Evolutionary conservation across 257 asterid species (phyloP), one percentile per base, ranked within the genome.

Genomic region (Forsythia suspensa): DNA sequence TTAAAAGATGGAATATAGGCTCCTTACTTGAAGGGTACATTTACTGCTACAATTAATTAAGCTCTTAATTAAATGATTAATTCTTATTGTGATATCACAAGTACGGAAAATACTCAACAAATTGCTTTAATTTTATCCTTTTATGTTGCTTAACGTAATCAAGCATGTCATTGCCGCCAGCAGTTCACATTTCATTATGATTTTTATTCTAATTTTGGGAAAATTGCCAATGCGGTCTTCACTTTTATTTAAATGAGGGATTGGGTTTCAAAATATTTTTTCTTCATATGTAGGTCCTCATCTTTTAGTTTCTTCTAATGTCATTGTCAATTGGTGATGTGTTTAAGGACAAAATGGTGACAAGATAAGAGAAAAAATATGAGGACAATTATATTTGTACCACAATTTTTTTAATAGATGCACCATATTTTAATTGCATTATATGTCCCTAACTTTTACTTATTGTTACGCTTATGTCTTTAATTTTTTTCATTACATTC

Each of bases 1-100:
- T 80, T 75, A 69, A 44, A 29, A 59, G 72, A 72, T 70, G 84
- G 85, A 81, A 84, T 80, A 81, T 81, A 78, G 83, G 80, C 68
- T 76, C 82, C 89, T 83, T 61, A 72, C 86, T 85, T 82, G 5
- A 61, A 70, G 81, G 75, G 29, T 70, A 80, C 61, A 70, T 70
- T 59, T 15, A 73, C 76, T 72, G 70, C 74, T 67, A 76, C 24
- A 39, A 16, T 57, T 10, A 61, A 76, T 79, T 82, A 67, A 77
- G 75, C 44, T 43, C 70, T 34, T 63, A 63, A 63, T 63, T 63
- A 24, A 63, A 63, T 29, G 18, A 63, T 29, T 63, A 63, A 69
- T n/a, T 20, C 42, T 8, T 65, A 42, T 79, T 76, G 70, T 68
- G 24, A 55, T 29, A 63, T 63, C 37, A 63, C 20, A 21, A 21